Evolutionary conservation across 1,284 basidiomycete genomes (phyloP).

Genomic region (Dichomitus squalens): DNA sequence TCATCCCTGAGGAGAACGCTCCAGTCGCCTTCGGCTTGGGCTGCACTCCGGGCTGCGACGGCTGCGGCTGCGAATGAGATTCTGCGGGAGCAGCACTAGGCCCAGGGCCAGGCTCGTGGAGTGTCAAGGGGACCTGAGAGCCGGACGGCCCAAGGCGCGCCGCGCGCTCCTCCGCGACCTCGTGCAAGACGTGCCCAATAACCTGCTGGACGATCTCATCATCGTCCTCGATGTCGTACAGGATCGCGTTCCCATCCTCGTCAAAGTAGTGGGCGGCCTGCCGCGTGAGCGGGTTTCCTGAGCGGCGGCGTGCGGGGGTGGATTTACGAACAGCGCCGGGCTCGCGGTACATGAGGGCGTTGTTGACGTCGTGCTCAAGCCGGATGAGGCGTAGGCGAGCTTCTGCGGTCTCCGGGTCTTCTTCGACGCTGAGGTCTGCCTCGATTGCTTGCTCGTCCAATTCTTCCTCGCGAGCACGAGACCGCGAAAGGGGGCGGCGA

Average conservation of each 20-base stretch:
- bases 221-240: not conserved
- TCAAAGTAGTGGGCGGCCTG: not conserved
- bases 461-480: too few species aligned
- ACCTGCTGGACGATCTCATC: not conserved
- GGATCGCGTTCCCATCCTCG: not conserved
- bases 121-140: not conserved
- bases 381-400: not conserved
- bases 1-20: not conserved
- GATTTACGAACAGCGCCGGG: not conserved
- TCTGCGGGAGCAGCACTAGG: not conserved
- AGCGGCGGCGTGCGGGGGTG: not conserved
- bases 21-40: not conserved
- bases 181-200: not conserved
- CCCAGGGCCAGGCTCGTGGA: not conserved
- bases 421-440: not conserved
- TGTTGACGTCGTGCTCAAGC: not conserved
- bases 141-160: not conserved
- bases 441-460: too few species aligned
- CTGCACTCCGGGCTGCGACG: not conserved
- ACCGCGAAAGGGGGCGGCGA: not conserved
- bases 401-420: not conserved
- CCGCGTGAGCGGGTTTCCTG: not conserved
- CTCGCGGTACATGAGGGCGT: not conserved
- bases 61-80: not conserved
- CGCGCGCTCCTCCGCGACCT: not conserved